These are phyloP conservation scores for Boletus fagicola DNA, from an alignment of 768 basidiomycete genomes.

Conservation along the genomic window DNA sequence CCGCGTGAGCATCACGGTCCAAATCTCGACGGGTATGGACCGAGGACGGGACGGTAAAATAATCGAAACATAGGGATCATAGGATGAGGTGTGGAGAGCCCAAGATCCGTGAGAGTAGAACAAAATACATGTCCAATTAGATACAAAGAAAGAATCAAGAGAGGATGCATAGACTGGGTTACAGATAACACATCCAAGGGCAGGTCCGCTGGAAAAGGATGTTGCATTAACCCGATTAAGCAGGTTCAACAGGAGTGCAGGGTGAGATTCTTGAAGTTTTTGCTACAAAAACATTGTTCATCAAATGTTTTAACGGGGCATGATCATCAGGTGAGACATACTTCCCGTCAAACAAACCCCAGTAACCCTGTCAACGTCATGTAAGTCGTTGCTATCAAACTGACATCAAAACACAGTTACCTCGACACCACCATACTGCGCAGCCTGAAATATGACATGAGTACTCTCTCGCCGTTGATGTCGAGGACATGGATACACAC, in stretches of 20 bases:
- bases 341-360: conserved; percentile 68
- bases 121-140: conserved; percentile 23
- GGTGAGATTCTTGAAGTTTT: conserved; percentile 67
- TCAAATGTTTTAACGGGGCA: conserved; percentile 22
- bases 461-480: neutral
- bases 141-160: conserved; percentile 11
- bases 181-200: conserved; percentile 9
- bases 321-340: conserved; percentile 25
- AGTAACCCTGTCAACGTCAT: conserved; percentile 40
- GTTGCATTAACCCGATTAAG: neutral
- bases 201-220: neutral
- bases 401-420: conserved; percentile 22
- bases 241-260: conserved; percentile 60
- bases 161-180: neutral
- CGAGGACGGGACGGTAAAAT: neutral
- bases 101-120: conserved; percentile 5
- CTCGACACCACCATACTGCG: conserved; percentile 78
- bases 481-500: conserved; percentile 32
- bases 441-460: conserved; percentile 39
- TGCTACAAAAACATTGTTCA: conserved; percentile 39
- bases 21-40: neutral
- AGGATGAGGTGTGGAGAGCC: neutral
- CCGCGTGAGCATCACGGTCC: neutral
- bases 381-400: conserved; percentile 9
- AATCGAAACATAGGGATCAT: neutral